phyloP scores from a whole-genome alignment of 306 rosid genomes.

The Prunus salicina region DNA sequence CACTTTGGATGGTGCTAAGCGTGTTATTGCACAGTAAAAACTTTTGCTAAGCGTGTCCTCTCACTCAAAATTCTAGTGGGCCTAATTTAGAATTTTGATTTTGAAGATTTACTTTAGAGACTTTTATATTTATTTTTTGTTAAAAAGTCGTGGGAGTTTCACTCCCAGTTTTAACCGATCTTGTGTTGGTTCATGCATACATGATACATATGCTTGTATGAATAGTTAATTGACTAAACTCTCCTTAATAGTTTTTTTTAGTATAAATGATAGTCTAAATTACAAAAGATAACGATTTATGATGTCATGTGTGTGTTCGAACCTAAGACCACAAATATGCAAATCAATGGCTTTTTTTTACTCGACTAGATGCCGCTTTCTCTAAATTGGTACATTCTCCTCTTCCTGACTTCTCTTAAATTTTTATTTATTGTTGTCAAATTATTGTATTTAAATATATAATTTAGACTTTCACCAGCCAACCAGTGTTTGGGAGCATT shows the following conservation, averaged over 20 bases:
- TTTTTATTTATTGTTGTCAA: neutral
- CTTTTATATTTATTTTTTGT: no score
- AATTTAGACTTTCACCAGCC: neutral
- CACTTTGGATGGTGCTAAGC: constrained; percentile 83
- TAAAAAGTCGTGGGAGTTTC: neutral
- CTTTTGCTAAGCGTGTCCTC: no score
- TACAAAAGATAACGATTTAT: no score
- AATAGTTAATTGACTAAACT: neutral
- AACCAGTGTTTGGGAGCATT: neutral
- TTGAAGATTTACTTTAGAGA: neutral
- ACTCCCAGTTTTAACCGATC: neutral
- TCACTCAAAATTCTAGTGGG: neutral
- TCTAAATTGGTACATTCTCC: no score
- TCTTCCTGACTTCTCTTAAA: no score
- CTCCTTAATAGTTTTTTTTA: neutral
- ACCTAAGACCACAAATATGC: no score
- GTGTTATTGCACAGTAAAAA: constrained; percentile 38
- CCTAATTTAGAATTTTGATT: neutral
- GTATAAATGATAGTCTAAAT: neutral
- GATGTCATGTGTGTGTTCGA: no score
- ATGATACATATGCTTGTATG: neutral
- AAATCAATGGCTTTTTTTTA: no score
- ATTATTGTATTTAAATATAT: no score
- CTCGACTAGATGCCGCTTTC: accelerated
- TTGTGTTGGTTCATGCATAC: neutral